Evolutionary conservation across 202 grass and related monocot species (phyloP).

Genomic region (Schoenoplectus triqueter): DNA sequence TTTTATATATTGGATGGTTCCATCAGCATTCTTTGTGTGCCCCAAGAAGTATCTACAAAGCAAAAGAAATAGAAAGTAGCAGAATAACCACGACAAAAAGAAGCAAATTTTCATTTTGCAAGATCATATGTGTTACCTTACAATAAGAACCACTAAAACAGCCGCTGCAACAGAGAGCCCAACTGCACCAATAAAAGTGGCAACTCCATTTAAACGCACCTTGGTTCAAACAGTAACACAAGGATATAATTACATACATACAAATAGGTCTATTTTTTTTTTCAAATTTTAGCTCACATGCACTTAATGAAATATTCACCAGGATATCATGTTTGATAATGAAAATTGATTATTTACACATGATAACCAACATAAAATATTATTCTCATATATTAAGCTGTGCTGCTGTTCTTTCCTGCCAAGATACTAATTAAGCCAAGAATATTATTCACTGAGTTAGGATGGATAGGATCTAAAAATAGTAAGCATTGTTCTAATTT

Average conservation of each 20-base stretch:
- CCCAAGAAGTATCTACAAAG: conserved; percentile 87
- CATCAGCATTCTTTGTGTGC: conserved; percentile 76
- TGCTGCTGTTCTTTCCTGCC: neutral
- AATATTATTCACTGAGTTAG: neutral
- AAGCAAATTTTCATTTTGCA: conserved; percentile 13
- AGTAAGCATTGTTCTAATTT: neutral
- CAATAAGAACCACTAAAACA: conserved; percentile 81
- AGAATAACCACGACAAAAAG: neutral
- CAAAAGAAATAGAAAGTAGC: conserved; percentile 9
- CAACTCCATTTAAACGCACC: conserved; percentile 94
- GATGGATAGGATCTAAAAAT: neutral
- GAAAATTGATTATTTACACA: conserved; percentile 24
- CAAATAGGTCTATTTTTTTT: conserved; percentile 5
- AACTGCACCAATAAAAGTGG: conserved; percentile 91
- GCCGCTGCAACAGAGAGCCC: conserved; percentile 73
- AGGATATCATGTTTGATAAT: neutral
- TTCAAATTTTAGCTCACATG: conserved; percentile 19
- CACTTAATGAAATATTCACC: conserved; percentile 19
- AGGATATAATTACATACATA: conserved; percentile 27
- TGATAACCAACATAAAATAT: neutral
- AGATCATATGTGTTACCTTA: conserved; percentile 51
- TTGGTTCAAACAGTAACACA: conserved; percentile 32
- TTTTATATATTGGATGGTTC: conserved; percentile 80
- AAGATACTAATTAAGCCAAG: neutral
- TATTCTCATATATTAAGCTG: too few species aligned